Evolutionary conservation across 2,329 filamentous ascomycete genomes (phyloP), one percentile per base, ranked within the genome.

Genomic region (Aspergillus awamori): DNA sequence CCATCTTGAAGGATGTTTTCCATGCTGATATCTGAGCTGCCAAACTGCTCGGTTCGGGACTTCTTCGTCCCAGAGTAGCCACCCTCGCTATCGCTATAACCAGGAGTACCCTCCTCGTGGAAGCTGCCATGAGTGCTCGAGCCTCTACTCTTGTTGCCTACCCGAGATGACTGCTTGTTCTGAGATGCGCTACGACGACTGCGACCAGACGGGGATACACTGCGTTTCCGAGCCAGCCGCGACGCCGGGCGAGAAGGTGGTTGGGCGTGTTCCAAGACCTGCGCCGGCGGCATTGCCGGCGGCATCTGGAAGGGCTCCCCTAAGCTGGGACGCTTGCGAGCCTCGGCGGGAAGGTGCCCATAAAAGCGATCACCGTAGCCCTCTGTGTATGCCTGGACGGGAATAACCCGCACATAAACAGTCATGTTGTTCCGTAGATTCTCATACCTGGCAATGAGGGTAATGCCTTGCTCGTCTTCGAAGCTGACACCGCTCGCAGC

Each of bases 1-100:
- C 94, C 93, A 73, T 96, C 95, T 79, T 98, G 94, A 63, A 99
- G 91, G 77, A 99, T 98, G 76, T 99, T 99, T 70, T 97, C 93
- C 69, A 97, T 87, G 76, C 94, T 98, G 73, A 99, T 99, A 70
- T 99, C 95, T 15, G 95, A 96, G 75, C 92, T 97, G 53, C 92
- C 93, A 71, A 97, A 87, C 66, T 92, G 90, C 71, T 97, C 93
- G 66, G 83, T 87, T 77, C 91, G 93, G 69, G 85, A 86, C 76
- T 90, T 90, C 71, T 90, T 89, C 61, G 89, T 89, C 67, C 85
- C 85, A 15, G 83, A 82, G 53, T 90, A 86, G 28, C 89, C 91
- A 63, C 88, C 90, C 67, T 97, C 93, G 69, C 91, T 93, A 76
- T 93, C 96, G 79, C 92, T 96, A 77, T 95, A 95, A 63, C 88